Conservation (phyloP, 1,284 basidiomycete genomes). For the Ceratobasidium sp. region DNA sequence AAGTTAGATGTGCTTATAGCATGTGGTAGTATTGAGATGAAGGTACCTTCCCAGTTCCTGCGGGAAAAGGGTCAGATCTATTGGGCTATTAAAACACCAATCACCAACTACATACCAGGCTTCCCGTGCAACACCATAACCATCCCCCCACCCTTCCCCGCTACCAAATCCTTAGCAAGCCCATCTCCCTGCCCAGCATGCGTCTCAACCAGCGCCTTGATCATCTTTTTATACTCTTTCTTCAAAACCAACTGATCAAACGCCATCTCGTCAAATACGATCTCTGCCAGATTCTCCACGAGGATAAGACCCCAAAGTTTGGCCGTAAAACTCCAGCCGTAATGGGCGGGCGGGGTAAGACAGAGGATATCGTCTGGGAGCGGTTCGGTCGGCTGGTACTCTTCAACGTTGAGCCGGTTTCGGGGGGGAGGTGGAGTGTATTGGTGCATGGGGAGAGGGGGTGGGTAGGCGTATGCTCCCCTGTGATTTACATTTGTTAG, state of each 20-base stretch:
- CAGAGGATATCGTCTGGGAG: conserved; percentile 40
- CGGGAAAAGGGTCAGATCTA: neutral
- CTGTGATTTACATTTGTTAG: neutral
- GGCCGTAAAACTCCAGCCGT: conserved; percentile 37
- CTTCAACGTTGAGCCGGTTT: conserved; percentile 27
- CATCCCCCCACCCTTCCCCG: conserved; percentile 40
- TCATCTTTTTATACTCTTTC: conserved; percentile 44
- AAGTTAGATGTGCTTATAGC: neutral
- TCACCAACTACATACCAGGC: conserved; percentile 17
- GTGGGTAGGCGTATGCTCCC: neutral
- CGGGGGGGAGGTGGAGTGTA: neutral
- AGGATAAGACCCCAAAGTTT: conserved; percentile 36
- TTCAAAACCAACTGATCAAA: conserved; percentile 38
- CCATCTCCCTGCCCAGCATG: conserved; percentile 20
- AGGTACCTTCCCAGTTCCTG: conserved; percentile 39
- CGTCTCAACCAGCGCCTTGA: conserved; percentile 40
- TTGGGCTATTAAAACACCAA: neutral
- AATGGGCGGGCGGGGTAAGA: conserved; percentile 27
- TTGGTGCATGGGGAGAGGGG: neutral
- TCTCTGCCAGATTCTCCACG: conserved; percentile 19
- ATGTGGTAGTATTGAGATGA: neutral
- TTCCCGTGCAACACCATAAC: conserved; percentile 43
- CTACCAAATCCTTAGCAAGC: conserved; percentile 35
- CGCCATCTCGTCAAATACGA: conserved; percentile 38
- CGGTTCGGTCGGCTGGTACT: conserved; percentile 21